Evolutionary conservation across 345 rosid species (phyloP).

Genomic region (Camelina laxa): DNA sequence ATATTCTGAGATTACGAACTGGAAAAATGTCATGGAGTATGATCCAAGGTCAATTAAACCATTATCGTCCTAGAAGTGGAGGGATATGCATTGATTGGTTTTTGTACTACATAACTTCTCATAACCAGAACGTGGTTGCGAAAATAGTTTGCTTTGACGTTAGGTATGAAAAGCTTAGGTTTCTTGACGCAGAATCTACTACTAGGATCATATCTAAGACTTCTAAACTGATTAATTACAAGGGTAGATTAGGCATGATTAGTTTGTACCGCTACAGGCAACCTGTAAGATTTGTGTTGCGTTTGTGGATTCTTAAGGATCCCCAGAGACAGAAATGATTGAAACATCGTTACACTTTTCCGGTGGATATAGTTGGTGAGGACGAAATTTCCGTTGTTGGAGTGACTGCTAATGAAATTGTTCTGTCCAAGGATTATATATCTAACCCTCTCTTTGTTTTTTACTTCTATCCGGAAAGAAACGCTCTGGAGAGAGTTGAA

Average conservation of each 20-base stretch:
- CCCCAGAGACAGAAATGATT: not conserved
- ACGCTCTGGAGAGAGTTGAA: not conserved
- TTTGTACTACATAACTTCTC: too few species aligned
- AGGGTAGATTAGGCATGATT: not conserved
- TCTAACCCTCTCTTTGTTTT: not conserved
- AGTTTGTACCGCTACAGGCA: not conserved
- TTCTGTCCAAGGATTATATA: not conserved
- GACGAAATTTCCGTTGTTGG: not conserved
- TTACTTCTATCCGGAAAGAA: not conserved
- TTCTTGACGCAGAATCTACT: too few species aligned
- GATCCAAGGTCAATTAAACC: too few species aligned
- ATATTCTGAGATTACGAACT: too few species aligned
- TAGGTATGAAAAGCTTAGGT: too few species aligned
- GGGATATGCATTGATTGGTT: too few species aligned
- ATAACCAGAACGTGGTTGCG: too few species aligned
- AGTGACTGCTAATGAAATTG: not conserved
- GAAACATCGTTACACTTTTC: not conserved
- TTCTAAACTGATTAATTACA: not conserved
- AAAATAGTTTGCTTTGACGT: too few species aligned
- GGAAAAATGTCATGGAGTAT: too few species aligned
- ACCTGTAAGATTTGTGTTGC: not conserved
- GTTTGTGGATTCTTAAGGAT: not conserved
- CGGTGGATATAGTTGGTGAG: not conserved
- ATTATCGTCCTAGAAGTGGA: too few species aligned
- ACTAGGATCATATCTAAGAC: not conserved